These are phyloP conservation scores for Aspergillus caelatus DNA, from an alignment of 2,329 filamentous ascomycete genomes.

Conservation along the genomic window DNA sequence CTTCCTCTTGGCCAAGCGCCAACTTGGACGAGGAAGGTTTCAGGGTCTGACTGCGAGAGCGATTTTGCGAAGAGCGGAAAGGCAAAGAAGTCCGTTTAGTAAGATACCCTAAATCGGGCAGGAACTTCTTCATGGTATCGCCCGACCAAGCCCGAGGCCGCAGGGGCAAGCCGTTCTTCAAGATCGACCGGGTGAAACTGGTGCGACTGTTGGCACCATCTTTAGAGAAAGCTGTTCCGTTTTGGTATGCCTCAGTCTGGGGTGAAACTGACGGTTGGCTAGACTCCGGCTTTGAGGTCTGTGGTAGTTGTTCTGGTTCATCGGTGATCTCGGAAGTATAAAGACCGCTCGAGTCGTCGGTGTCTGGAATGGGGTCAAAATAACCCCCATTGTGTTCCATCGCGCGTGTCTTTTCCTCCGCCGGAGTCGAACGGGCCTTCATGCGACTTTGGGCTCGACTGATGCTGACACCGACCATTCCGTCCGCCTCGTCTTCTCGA, in stretches of 20 bases:
- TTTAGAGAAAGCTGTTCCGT: not conserved
- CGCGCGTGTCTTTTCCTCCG: slow-evolving; percentile 60
- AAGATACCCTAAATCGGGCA: slow-evolving; percentile 38
- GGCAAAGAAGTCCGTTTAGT: slow-evolving; percentile 34
- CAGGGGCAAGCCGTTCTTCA: slow-evolving; percentile 36
- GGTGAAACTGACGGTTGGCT: slow-evolving; percentile 1
- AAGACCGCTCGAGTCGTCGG: slow-evolving; percentile 31
- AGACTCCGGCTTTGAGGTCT: not conserved
- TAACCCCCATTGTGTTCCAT: slow-evolving; percentile 55
- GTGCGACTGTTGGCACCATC: slow-evolving; percentile 28
- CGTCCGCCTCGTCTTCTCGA: slow-evolving; percentile 39
- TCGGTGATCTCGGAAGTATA: slow-evolving; percentile 34
- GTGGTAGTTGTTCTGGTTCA: slow-evolving; percentile 33
- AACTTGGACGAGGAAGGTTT: slow-evolving; percentile 18
- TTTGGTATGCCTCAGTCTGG: not conserved
- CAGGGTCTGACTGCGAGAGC: slow-evolving; percentile 33
- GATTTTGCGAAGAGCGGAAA: slow-evolving; percentile 29
- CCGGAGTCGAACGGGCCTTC: slow-evolving; percentile 59
- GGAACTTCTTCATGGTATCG: slow-evolving; percentile 38
- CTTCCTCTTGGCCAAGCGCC: slow-evolving; percentile 22
- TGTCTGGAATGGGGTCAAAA: slow-evolving; percentile 47
- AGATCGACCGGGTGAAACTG: slow-evolving; percentile 38
- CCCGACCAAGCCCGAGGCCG: slow-evolving; percentile 42
- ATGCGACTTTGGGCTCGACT: slow-evolving; percentile 59
- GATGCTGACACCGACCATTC: slow-evolving; percentile 62